Conservation (phyloP, 768 basidiomycete genomes). For the Gymnopilus dilepis region DNA sequence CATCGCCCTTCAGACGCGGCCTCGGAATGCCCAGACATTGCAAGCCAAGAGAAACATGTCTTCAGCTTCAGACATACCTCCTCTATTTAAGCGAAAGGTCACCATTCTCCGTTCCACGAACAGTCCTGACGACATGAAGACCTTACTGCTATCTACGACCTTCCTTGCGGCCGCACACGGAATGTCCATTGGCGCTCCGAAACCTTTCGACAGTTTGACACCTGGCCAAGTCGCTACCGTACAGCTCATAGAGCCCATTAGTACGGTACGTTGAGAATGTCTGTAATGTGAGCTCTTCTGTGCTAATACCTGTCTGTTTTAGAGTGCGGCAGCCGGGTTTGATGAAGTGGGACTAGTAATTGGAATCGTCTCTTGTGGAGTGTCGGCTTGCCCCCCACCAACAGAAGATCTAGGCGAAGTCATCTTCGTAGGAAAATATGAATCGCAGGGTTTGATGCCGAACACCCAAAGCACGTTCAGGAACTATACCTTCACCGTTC, state of each 20-base stretch:
- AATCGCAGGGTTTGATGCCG: background rate
- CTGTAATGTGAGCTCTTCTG: background rate
- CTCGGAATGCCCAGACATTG: too few species aligned
- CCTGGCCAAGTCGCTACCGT: background rate
- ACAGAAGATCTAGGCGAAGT: background rate
- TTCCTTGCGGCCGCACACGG: background rate
- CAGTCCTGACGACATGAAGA: background rate
- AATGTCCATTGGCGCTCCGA: background rate
- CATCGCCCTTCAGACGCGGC: too few species aligned
- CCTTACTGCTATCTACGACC: background rate
- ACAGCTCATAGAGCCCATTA: background rate
- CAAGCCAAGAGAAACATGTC: too few species aligned
- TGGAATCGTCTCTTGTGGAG: constrained; percentile 3
- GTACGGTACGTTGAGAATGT: background rate
- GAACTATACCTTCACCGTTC: constrained; percentile 6
- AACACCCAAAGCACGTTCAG: background rate
- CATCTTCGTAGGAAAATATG: background rate
- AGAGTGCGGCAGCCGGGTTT: background rate
- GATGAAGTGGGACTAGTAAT: constrained; percentile 1
- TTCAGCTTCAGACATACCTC: too few species aligned
- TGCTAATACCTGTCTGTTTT: background rate
- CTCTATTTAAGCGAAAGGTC: background rate
- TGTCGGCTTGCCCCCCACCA: background rate
- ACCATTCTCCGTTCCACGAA: background rate
- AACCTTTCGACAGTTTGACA: background rate